Evolutionary conservation across 2,329 filamentous ascomycete genomes (phyloP), one percentile per base, ranked within the genome.

Genomic region (Penicillium nordicum): DNA sequence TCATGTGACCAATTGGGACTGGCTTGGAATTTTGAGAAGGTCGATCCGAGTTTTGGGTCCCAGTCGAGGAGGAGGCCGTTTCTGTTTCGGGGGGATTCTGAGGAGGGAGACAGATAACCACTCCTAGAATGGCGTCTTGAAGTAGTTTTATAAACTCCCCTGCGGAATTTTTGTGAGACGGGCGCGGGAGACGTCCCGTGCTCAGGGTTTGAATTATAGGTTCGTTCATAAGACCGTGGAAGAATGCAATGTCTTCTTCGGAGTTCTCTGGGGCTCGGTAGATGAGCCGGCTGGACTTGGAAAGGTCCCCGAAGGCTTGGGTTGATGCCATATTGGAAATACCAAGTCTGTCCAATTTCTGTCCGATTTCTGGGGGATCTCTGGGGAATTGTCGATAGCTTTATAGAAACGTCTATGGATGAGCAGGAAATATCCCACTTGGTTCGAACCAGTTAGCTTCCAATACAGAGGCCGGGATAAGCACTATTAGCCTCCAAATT

Each of bases 231-330:
- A 61, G 38, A 3, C 38, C 12, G 2, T 60, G 47, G 11, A 63
- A 12, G 12, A 61, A 63, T 40, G 46, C 34, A 7, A 57, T 52
- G 23, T 63, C 59, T 21, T 53, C 59, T n/a, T 53, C 50, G 2
- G 37, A 43, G 42, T 59, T 47, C 46, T 63, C 60, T 45, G 43
- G 25, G 25, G 60, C 54, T 46, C 59, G 51, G 41, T 59, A 63
- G 44, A 57, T 9, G 10, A 63, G 59, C 16, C 51, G 56, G 2
- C 32, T 30, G 14, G 60, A 57, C 23, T 23, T 53, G 30, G 47
- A 57, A 10, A 50, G 38, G 5, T 25, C 21, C 34, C 8, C 12
- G 12, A 9, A 5, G 12, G 18, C 14, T 45, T 55, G 32, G 16
- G 8, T 41, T 11, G 10, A 16, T 41, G 32, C 29, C 53, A 55